Evolutionary conservation across 306 rosid genomes (phyloP).

Genomic region (Lagenaria siceraria): DNA sequence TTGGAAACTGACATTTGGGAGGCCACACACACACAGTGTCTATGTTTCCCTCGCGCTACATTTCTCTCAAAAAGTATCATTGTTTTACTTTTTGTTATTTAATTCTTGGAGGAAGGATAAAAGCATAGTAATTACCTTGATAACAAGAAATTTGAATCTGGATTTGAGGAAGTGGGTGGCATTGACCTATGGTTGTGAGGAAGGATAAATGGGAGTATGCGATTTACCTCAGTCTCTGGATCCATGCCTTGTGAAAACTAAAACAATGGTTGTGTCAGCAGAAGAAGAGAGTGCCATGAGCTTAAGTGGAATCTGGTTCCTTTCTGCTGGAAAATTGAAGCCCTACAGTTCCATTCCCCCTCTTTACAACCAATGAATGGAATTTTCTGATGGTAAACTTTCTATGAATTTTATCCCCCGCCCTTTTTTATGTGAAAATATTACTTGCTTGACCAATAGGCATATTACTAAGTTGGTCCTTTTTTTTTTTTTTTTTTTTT

Average conservation of each 20-base stretch:
- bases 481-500: too few relatives aligned
- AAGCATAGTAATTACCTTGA: neutral
- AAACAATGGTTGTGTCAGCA: neutral
- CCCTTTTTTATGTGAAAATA: neutral
- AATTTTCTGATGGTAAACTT: slow-evolving; percentile 1
- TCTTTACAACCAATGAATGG: neutral
- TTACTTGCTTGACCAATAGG: neutral
- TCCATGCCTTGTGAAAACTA: neutral
- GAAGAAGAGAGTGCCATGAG: neutral
- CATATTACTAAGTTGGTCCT: neutral
- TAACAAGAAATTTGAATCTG: neutral
- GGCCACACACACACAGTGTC: neutral
- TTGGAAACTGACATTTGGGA: neutral
- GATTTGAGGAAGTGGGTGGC: neutral
- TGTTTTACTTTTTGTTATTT: neutral
- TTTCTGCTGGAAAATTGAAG: neutral
- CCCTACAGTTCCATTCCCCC: neutral
- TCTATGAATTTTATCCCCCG: neutral
- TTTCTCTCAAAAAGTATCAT: neutral
- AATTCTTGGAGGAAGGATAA: neutral
- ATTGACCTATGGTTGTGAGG: neutral
- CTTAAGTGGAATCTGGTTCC: neutral
- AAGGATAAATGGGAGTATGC: neutral
- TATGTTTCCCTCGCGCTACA: neutral
- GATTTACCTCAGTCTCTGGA: neutral